Conservation (phyloP, 2,329 filamentous ascomycete genomes). For the Dactylonectria macrodidyma region DNA sequence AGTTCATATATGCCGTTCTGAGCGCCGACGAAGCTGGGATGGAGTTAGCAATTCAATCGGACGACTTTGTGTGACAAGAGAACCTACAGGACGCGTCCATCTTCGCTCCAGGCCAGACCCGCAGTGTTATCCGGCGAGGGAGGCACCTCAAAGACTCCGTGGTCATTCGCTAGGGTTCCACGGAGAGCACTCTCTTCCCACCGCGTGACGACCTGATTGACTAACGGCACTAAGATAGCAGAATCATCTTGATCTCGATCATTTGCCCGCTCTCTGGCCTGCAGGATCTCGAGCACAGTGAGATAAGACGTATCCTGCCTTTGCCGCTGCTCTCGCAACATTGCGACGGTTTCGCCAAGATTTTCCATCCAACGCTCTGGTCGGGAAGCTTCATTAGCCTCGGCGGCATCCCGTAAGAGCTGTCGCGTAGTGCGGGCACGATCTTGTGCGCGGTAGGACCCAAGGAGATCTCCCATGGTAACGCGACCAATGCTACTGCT, state of each 20-base stretch:
- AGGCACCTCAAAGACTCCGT: slow-evolving; percentile 59
- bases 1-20: slow-evolving; percentile 85
- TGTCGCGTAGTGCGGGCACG: slow-evolving; percentile 54
- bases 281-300: slow-evolving; percentile 56
- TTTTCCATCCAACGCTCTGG: slow-evolving; percentile 53
- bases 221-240: slow-evolving; percentile 54
- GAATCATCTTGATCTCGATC: slow-evolving; percentile 55
- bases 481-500: slow-evolving; percentile 54
- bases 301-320: slow-evolving; percentile 55
- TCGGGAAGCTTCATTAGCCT: slow-evolving; percentile 33
- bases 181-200: slow-evolving; percentile 57
- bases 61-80: not conserved
- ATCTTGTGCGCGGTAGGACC: slow-evolving; percentile 55
- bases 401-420: slow-evolving; percentile 49
- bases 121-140: slow-evolving; percentile 71
- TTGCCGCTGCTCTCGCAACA: slow-evolving; percentile 55
- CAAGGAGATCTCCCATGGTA: slow-evolving; percentile 57
- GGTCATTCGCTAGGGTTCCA: slow-evolving; percentile 52
- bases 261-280: slow-evolving; percentile 51
- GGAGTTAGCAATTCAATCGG: slow-evolving; percentile 37
- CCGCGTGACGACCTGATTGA: slow-evolving; percentile 55
- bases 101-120: slow-evolving; percentile 73
- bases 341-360: slow-evolving; percentile 54
- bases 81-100: slow-evolving; percentile 72
- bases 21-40: slow-evolving; percentile 70